Evolutionary conservation across 768 basidiomycete species (phyloP).

Genomic region (Amanita molliuscula): DNA sequence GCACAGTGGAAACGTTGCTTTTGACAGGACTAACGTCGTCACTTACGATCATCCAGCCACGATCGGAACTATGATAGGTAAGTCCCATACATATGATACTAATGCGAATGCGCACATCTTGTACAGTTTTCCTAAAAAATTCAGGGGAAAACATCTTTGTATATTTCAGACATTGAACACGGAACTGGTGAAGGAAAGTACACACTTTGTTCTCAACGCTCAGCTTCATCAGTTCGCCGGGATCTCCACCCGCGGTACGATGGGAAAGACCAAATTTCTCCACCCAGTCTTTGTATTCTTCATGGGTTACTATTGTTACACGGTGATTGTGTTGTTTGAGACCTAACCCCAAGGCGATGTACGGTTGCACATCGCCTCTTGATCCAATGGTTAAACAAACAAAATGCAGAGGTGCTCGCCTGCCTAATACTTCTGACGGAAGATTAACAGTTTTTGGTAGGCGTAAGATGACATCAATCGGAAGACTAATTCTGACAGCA

Average conservation of each 20-base stretch:
- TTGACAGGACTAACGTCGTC: not conserved
- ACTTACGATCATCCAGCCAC: conserved; percentile 57
- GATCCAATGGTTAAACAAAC: conserved; percentile 58
- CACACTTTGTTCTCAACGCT: conserved; percentile 30
- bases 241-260: conserved; percentile 58
- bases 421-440: conserved; percentile 23
- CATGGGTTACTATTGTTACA: conserved; percentile 49
- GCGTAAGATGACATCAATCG: conserved; percentile 16
- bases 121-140: conserved; percentile 55
- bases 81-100: not conserved
- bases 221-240: conserved; percentile 58
- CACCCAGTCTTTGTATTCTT: conserved; percentile 45
- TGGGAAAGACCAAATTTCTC: conserved; percentile 49
- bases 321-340: conserved; percentile 38
- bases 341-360: conserved; percentile 42
- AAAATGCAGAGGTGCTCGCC: conserved; percentile 36
- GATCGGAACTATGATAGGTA: conserved; percentile 35
- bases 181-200: not conserved
- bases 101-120: conserved; percentile 27
- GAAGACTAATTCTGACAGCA: conserved; percentile 17
- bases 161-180: not conserved
- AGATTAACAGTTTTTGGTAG: conserved; percentile 41
- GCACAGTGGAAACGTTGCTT: not conserved
- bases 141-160: conserved; percentile 60
- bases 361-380: conserved; percentile 57